Percentiles rank a stretch among this genome's conserved stretches.
phyloP scores from a whole-genome alignment of 768 basidiomycete species.

The Lactarius akahatsu region DNA sequence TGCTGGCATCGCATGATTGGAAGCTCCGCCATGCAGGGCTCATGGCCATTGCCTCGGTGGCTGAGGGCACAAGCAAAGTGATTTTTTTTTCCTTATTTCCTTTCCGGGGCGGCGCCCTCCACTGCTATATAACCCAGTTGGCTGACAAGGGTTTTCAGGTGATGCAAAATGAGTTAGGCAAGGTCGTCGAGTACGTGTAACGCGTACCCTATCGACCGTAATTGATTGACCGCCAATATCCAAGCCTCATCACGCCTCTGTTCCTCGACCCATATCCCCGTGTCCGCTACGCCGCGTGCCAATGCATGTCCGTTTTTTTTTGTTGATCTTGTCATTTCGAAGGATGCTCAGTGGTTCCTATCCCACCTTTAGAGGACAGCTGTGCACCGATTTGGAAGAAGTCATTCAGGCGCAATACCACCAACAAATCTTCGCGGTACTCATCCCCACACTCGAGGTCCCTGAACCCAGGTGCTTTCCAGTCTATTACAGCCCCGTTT shows the following conservation, averaged over 20 bases:
- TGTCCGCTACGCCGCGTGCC: constrained; percentile 75
- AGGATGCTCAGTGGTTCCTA: constrained; percentile 9
- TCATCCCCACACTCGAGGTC: constrained; percentile 73
- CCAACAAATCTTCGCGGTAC: constrained; percentile 62
- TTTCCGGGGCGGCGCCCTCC: neutral
- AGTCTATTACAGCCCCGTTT: neutral
- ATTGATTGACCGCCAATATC: neutral
- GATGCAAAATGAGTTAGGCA: constrained; percentile 78
- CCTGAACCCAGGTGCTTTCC: constrained; percentile 64
- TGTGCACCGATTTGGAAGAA: constrained; percentile 88
- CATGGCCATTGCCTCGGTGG: constrained; percentile 84
- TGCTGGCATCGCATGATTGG: constrained; percentile 84
- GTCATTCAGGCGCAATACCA: constrained; percentile 73
- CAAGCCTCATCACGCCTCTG: constrained; percentile 71
- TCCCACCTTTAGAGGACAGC: constrained; percentile 65
- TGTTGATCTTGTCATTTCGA: constrained; percentile 1
- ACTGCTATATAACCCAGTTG: neutral
- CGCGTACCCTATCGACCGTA: neutral
- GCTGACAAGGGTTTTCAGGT: constrained; percentile 42
- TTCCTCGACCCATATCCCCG: constrained; percentile 78
- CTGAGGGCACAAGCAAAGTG: constrained; percentile 78
- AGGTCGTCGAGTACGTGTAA: constrained; percentile 69
- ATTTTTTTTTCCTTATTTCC: constrained; percentile 9
- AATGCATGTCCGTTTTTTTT: constrained; percentile 62
- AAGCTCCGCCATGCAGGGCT: constrained; percentile 79